Conservation (phyloP, 306 rosid species). For the Fagus crenata region DNA sequence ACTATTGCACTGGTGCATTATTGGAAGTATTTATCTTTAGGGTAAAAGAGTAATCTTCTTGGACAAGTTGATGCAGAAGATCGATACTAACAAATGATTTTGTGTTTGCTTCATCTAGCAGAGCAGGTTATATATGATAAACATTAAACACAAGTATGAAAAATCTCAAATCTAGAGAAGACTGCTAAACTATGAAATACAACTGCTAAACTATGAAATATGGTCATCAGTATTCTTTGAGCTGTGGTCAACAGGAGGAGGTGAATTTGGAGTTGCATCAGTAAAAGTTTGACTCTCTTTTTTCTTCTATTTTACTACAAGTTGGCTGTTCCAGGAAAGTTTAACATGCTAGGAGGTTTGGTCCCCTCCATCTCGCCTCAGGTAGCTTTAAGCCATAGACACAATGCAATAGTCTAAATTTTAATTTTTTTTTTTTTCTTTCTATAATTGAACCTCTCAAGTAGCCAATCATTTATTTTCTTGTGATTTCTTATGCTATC, state of each 20-base stretch:
- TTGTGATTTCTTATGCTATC: background rate
- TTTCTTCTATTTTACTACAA: background rate
- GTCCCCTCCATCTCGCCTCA: background rate
- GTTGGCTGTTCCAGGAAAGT: background rate
- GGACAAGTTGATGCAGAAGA: background rate
- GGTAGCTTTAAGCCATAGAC: background rate
- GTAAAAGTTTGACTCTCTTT: background rate
- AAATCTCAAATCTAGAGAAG: background rate
- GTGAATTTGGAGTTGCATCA: background rate
- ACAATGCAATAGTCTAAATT: background rate
- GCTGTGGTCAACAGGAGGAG: background rate
- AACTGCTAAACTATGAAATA: background rate
- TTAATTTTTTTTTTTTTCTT: background rate
- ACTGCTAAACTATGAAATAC: background rate
- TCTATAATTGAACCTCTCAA: background rate
- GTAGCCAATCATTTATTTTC: background rate
- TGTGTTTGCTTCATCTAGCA: background rate
- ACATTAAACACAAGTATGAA: background rate
- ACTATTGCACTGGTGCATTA: background rate
- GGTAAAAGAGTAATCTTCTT: background rate
- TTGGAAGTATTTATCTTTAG: background rate
- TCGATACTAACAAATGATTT: background rate
- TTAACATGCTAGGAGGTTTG: background rate
- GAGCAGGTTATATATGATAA: background rate
- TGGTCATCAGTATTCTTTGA: background rate